A percentile compares a stretch with the other conserved stretches of the same genome.
Conservation (phyloP, 1,139 yeast genomes). For the Geotrichum cucujoidarum region DNA sequence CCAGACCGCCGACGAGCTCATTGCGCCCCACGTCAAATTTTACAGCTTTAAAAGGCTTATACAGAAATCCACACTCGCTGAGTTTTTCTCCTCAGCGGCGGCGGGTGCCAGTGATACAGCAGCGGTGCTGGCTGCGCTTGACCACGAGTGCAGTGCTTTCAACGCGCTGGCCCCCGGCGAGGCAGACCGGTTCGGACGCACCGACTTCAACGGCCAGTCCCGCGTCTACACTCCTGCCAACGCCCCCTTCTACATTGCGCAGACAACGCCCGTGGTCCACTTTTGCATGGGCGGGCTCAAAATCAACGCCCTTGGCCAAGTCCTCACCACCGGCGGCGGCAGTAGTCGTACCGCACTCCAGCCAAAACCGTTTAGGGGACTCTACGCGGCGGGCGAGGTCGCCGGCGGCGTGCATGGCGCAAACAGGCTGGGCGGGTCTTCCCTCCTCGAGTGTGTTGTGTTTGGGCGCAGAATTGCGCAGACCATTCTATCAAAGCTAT, state of each 20-base stretch:
- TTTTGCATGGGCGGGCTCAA: constrained; percentile 85
- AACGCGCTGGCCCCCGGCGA: constrained; percentile 26
- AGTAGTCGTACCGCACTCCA: not conserved
- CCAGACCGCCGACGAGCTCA: constrained; percentile 37
- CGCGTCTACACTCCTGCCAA: constrained; percentile 36
- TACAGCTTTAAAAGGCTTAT: constrained; percentile 63
- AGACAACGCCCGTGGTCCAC: constrained; percentile 71
- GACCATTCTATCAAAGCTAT: constrained; percentile 27
- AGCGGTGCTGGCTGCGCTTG: constrained; percentile 36
- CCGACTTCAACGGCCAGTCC: constrained; percentile 50
- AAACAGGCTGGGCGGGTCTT: constrained; percentile 72
- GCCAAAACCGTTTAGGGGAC: constrained; percentile 47
- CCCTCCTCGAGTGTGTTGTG: constrained; percentile 74
- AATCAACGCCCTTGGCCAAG: constrained; percentile 56
- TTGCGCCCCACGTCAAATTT: constrained; percentile 52
- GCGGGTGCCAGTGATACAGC: too few species aligned
- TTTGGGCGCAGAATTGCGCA: constrained; percentile 66
- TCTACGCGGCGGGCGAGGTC: constrained; percentile 75
- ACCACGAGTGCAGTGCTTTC: constrained; percentile 42
- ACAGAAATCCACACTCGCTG: constrained; percentile 38
- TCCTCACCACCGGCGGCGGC: constrained; percentile 41
- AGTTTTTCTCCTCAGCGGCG: constrained; percentile 28
- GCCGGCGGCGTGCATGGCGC: constrained; percentile 83
- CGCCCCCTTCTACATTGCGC: constrained; percentile 44
- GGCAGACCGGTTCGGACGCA: constrained; percentile 48